Percentiles rank a stretch among this genome's conserved stretches.
Conservation (phyloP, 495 filamentous ascomycete species). For the Cenococcum geophilum region DNA sequence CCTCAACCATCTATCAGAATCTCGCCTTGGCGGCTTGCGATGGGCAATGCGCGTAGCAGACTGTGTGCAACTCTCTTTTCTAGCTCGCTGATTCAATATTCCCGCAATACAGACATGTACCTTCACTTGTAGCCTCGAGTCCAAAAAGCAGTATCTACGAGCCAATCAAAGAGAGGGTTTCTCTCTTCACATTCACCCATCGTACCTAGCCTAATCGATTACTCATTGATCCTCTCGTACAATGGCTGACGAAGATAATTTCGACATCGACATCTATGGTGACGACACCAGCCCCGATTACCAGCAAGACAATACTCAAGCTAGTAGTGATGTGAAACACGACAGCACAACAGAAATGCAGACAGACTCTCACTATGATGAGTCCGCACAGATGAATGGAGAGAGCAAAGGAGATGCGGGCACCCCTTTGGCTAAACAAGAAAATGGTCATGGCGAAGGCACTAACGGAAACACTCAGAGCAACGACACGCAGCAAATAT, state of each 20-base stretch:
- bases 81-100: constrained; percentile 20
- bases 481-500: constrained; percentile 44
- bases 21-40: constrained; percentile 9
- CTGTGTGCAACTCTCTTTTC: neutral
- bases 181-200: constrained; percentile 11
- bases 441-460: constrained; percentile 35
- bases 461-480: constrained; percentile 34
- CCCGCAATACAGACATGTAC: constrained; percentile 28
- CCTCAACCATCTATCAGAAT: constrained; percentile 3
- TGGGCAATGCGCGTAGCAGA: constrained; percentile 1
- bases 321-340: constrained; percentile 28
- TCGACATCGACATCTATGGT: constrained; percentile 98
- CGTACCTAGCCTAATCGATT: constrained; percentile 9
- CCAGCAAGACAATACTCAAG: constrained; percentile 32
- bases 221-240: constrained; percentile 22
- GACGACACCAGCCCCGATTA: constrained; percentile 54
- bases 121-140: constrained; percentile 22
- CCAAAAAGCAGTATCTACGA: constrained; percentile 28
- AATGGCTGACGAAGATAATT: constrained; percentile 88
- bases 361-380: constrained; percentile 16
- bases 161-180: constrained; percentile 22
- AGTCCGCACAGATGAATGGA: constrained; percentile 5
- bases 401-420: constrained; percentile 5
- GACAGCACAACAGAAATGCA: constrained; percentile 15
- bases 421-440: constrained; percentile 26